These are phyloP conservation scores for Trichothecium roseum DNA, from an alignment of 2,329 filamentous ascomycete genomes.

Conservation along the genomic window DNA sequence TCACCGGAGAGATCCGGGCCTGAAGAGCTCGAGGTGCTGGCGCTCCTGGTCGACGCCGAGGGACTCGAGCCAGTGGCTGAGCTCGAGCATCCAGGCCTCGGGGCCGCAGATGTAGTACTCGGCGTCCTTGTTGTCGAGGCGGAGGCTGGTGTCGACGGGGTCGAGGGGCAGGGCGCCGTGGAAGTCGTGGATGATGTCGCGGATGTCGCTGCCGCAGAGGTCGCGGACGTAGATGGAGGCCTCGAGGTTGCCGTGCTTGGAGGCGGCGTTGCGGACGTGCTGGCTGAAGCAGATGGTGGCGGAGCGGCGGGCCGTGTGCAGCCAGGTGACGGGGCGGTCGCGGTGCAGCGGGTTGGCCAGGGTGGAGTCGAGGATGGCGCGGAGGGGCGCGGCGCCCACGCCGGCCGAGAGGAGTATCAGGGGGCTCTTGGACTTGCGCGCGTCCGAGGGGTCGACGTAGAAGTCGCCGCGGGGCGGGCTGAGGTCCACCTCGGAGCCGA, in stretches of 20 bases:
- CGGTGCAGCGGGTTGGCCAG: slow-evolving; percentile 16
- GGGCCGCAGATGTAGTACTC: slow-evolving; percentile 68
- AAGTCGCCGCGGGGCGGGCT: slow-evolving; percentile 51
- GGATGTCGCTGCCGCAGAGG: slow-evolving; percentile 28
- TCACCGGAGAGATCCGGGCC: slow-evolving; percentile 30
- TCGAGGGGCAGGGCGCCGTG: slow-evolving; percentile 48
- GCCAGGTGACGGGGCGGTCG: slow-evolving; percentile 44
- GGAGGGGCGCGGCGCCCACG: slow-evolving; percentile 57
- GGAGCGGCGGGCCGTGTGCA: slow-evolving; percentile 47
- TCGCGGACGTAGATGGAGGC: slow-evolving; percentile 47
- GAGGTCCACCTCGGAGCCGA: slow-evolving; percentile 43
- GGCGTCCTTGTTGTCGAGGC: slow-evolving; percentile 39
- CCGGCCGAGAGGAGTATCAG: slow-evolving; percentile 58
- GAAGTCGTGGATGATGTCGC: slow-evolving; percentile 49
- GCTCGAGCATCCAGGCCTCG: slow-evolving; percentile 55
- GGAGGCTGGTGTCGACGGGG: slow-evolving; percentile 41
- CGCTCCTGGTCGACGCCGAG: slow-evolving; percentile 47
- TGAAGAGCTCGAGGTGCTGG: slow-evolving; percentile 59
- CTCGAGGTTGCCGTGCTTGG: slow-evolving; percentile 19
- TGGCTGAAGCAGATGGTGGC: slow-evolving; percentile 43
- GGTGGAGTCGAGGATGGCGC: slow-evolving; percentile 53
- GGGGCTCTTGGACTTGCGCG: slow-evolving; percentile 33
- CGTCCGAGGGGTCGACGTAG: slow-evolving; percentile 40
- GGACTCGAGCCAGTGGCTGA: slow-evolving; percentile 38
- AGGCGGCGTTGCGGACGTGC: slow-evolving; percentile 32